Evolutionary conservation across 768 basidiomycete genomes (phyloP).

Genomic region (Boletus huronensis): DNA sequence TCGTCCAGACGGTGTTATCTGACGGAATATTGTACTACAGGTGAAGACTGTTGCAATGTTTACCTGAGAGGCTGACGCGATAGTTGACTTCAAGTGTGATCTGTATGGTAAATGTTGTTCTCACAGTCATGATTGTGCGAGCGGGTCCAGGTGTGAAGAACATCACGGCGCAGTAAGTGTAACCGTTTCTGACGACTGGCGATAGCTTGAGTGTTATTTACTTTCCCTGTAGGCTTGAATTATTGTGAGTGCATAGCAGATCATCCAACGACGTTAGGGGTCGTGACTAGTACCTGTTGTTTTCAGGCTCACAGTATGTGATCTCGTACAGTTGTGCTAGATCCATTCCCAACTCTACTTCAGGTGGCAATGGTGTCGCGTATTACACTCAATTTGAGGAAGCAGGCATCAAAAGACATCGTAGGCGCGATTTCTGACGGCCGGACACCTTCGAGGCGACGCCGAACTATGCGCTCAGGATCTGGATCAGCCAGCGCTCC

Average conservation of each 20-base stretch:
- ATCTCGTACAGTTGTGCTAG: not conserved
- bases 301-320: constrained; percentile 15
- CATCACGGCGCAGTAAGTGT: constrained; percentile 32
- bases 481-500: not conserved
- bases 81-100: constrained; percentile 30
- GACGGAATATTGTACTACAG: constrained; percentile 38
- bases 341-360: not conserved
- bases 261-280: constrained; percentile 16
- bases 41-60: constrained; percentile 9
- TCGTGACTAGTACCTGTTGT: constrained; percentile 34
- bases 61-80: not conserved
- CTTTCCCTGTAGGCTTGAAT: constrained; percentile 26
- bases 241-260: constrained; percentile 36
- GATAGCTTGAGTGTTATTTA: not conserved
- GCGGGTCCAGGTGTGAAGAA: constrained; percentile 33
- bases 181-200: not conserved
- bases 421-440: not conserved
- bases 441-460: not conserved
- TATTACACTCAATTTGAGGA: constrained; percentile 59
- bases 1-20: constrained; percentile 26
- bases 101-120: constrained; percentile 35
- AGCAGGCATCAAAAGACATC: constrained; percentile 18
- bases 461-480: not conserved
- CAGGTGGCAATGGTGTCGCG: constrained; percentile 67
- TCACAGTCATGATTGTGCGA: constrained; percentile 38